Conservation (phyloP, 345 rosid genomes). For the Rhizophora mangle region DNA sequence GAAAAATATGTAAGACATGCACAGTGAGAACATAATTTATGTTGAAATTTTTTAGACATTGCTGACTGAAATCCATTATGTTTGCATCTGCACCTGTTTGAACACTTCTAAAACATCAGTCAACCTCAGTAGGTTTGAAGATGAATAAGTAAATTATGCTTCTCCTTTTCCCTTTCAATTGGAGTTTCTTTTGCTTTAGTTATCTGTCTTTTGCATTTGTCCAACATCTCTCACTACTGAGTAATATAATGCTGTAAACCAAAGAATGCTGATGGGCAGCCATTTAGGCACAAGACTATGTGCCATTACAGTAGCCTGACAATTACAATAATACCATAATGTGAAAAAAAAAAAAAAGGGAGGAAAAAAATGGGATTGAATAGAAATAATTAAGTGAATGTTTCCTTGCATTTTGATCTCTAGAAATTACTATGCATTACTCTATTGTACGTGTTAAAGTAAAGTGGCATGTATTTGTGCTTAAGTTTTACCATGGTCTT, state of each 20-base stretch:
- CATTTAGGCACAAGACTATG: no score
- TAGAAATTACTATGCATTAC: background rate
- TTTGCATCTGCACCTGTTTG: constrained; percentile 5
- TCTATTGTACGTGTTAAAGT: background rate
- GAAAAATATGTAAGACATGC: constrained; percentile 67
- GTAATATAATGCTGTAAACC: no score
- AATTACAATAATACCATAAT: background rate
- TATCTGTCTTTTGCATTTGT: no score
- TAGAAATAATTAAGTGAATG: background rate
- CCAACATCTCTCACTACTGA: no score
- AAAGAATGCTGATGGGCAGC: no score
- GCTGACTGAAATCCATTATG: background rate
- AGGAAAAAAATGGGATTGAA: no score
- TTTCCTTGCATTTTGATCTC: background rate
- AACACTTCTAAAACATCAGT: background rate
- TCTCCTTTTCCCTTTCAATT: no score
- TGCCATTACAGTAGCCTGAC: background rate
- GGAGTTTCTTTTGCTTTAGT: no score
- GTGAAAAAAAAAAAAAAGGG: background rate
- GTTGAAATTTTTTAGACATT: background rate
- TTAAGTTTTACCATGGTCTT: background rate
- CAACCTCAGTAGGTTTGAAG: no score
- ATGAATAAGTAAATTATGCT: no score
- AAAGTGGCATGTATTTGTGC: background rate
- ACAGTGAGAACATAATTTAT: background rate